Base-by-base conservation (phyloP, 768 basidiomycete species). In the Udeniomyces megalosporus region DNA sequence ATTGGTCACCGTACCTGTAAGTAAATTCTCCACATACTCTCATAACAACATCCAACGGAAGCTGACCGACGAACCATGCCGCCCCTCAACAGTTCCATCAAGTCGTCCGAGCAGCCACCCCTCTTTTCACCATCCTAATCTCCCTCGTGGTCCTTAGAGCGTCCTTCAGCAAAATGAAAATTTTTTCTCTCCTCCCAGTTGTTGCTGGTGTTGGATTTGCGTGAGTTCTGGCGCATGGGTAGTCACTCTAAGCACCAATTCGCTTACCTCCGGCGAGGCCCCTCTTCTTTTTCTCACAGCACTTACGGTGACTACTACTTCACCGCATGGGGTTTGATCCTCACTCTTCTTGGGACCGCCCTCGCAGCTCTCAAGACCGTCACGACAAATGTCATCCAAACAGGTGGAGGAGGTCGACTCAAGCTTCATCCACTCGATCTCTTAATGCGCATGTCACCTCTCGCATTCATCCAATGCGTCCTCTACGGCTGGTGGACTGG, bases 271-370 rank as follows among this genome's bases (percentile, higher is more conserved):
- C 38, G 17, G 17, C 38, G 32, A 46, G 24, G 12, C 29, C 14
- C 26, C 58, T 28, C 17, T 65, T 56, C 34, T 52, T 44, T 24
- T 59, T 58, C 20, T 62, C 61, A 32, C 68, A 91, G 88, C 14
- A 95, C 91, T 6, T 93, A 89, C 61, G 95, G 92, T 58, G 92
- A 96, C 70, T 97, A 95, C 74, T 85, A 88, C 69, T 95, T 85
- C 74, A 95, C 90, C 0, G 72, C 77, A 2, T 81, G 81, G 72
- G 95, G 95, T 4, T 81, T 97, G 62, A 69, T 87, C 70, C 78
- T 99, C 24, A 96, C 95, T 0, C 78, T 99, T 15, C 74, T 91
- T 20, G 95, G 95, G 48, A 90, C 93, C 0, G 71, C 93, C 58
- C 80, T 99, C 42, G 95, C 95, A 5, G 85, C 95, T 8, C 75